Evolutionary conservation across 106 monocot genomes (phyloP), one percentile per base, ranked within the genome.

Genomic region (Dendrobium officinale): DNA sequence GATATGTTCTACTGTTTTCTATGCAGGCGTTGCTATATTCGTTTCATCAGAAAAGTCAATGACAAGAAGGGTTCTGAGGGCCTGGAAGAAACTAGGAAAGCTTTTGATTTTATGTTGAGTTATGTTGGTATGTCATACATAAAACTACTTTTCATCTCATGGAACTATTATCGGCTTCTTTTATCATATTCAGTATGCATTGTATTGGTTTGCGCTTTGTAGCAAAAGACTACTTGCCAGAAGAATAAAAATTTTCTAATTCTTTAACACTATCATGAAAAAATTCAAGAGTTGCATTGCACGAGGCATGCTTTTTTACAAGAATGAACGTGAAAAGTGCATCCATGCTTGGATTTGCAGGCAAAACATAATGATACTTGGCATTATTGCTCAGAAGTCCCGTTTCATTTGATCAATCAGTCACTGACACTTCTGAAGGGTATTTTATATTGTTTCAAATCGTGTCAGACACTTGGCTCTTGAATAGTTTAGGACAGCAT

Each of bases 51-150:
- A 86, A 95, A 87, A 84, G 77, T 81, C 33, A 98, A 98, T 87
- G 98, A 95, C 72, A 95, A 89, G 75, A 98, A 88, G 83, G 98
- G 95, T 26, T 26, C 87, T 77, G 92, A 98, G 49, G 98, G 98
- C 82, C 75, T 86, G 31, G 98, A 95, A 84, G 98, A 95, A 79
- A 98, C 95, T 9, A 91, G 75, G 83, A 95, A 98, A 79, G 98
- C 98, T 87, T 98, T 91, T 86, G 98, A 98, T 80, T 98, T 91
- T 78, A 95, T 91, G 92, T 89, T 98, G 67, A 87, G 75, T 85
- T 94, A 95, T 88, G 92, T 95, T 82, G 95, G 98, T 95, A 87
- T 33, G 91, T 48, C 11, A 73, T 42, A 73, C 42, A 19, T 73
- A 40, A 42, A 44, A 31, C 13, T 20, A 19, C 8, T 19, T 11